Base-by-base conservation (phyloP, 441 rosid genomes). In the Jatropha podagrica region DNA sequence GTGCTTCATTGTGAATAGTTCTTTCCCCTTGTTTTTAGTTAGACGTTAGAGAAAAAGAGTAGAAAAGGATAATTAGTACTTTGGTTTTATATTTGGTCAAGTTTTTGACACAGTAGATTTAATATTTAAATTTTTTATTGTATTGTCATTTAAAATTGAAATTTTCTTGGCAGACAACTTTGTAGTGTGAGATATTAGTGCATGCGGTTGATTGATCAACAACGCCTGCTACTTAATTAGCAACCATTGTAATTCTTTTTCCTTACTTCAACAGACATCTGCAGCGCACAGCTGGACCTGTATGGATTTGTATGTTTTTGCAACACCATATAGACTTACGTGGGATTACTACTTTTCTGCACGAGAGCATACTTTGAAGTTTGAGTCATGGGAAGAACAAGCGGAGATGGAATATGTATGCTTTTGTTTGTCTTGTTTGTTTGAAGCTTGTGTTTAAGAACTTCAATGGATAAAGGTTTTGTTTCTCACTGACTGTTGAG, bases 331-430 rank as follows among this genome's bases (percentile, higher is more conserved):
- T 78, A 86, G 98, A 85, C 76, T 93, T 71, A 93, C 96, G 0
- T 95, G 99, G 99, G 97, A 92, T 82, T 95, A 93, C 80, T 95
- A 95, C 83, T 95, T 93, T 78, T 81, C 91, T 72, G 91, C 95
- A 0, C 69, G 92, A 70, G 90, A 92, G 60, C 99, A 93, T 77
- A 86, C 93, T 15, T 77, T 95, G 87, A 86, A 85, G 77, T 89
- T 95, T 73, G 94, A 87, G 32, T 88, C 90, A 0, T 95, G 99
- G 99, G 99, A 95, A 84, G 98, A 92, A 74, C 52, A 78, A 48
- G 95, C 94, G 20, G 99, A 93, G 84, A 75, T 89, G 80, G 97
- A 93, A 82, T 93, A 95, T 81, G 99, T 95, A 88, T 37, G 88
- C 54, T 74, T 27, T 10, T 0, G 59, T 56, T 14, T 62, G 15